These are phyloP conservation scores for Calonectria hongkongensis DNA, from an alignment of 2,329 filamentous ascomycete species.

Conservation along the genomic window DNA sequence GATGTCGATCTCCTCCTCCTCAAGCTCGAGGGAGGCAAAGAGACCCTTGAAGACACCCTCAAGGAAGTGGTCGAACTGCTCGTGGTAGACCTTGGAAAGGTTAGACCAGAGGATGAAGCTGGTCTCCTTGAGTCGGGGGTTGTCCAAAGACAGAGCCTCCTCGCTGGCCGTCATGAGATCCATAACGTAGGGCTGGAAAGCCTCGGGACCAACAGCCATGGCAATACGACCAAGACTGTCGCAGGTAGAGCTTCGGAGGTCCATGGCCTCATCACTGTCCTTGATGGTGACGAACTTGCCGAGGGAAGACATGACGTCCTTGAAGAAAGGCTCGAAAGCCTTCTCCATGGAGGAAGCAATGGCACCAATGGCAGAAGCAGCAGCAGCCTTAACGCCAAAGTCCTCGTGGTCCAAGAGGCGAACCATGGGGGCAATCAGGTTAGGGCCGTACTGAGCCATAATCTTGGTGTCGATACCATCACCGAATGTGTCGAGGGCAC, in stretches of 20 bases:
- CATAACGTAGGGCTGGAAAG: conserved; percentile 93
- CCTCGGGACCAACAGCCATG: conserved; percentile 86
- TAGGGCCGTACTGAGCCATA: conserved; percentile 87
- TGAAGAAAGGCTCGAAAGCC: conserved; percentile 93
- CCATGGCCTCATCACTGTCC: conserved; percentile 91
- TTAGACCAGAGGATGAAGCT: conserved; percentile 98
- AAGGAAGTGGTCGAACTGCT: conserved; percentile 87
- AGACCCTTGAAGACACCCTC: conserved; percentile 86
- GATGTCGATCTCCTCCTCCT: conserved; percentile 90
- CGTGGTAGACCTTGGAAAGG: conserved; percentile 93
- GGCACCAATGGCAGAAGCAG: conserved; percentile 91
- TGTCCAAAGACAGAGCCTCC: conserved; percentile 90
- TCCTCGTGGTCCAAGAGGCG: conserved; percentile 89
- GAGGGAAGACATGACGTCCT: conserved; percentile 91
- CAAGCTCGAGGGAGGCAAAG: conserved; percentile 88
- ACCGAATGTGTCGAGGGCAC: conserved; percentile 92
- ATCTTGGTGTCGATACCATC: conserved; percentile 87
- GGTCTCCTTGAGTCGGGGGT: conserved; percentile 93
- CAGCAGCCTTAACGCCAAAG: conserved; percentile 91
- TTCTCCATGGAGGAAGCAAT: conserved; percentile 90
- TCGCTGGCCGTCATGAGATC: conserved; percentile 95
- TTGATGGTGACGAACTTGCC: conserved; percentile 90
- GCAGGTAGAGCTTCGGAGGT: conserved; percentile 90
- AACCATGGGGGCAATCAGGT: conserved; percentile 89
- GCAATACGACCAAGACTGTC: conserved; percentile 97